These are phyloP conservation scores for Nemania sp. DNA, from an alignment of 2,329 filamentous ascomycete genomes.

Conservation along the genomic window DNA sequence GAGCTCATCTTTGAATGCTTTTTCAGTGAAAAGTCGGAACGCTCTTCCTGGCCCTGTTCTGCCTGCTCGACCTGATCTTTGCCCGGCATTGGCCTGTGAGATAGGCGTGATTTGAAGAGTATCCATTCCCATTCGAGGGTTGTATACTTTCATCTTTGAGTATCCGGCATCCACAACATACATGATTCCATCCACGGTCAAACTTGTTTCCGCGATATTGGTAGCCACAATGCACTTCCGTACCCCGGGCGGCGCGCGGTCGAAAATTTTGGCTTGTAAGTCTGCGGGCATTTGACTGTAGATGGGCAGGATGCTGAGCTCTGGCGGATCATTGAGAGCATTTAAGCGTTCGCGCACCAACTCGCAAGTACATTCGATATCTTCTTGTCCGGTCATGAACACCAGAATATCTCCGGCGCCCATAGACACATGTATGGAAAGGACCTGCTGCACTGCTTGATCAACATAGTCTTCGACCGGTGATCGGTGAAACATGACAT, in stretches of 20 bases:
- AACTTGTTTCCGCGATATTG: slow-evolving; percentile 96
- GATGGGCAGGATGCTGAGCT: slow-evolving; percentile 92
- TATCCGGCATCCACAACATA: slow-evolving; percentile 97
- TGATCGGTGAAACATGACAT: slow-evolving; percentile 92
- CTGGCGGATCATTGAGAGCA: slow-evolving; percentile 89
- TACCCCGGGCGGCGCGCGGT: slow-evolving; percentile 84
- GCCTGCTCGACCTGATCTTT: slow-evolving; percentile 90
- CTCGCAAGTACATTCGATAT: slow-evolving; percentile 96
- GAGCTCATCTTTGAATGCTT: slow-evolving; percentile 92
- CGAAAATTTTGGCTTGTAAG: slow-evolving; percentile 96
- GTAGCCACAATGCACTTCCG: slow-evolving; percentile 98
- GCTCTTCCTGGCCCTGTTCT: slow-evolving; percentile 94
- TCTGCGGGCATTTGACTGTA: slow-evolving; percentile 99
- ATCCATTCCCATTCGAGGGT: slow-evolving; percentile 99
- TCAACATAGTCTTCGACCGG: slow-evolving; percentile 98
- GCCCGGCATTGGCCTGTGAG: slow-evolving; percentile 92
- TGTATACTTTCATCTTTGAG: slow-evolving; percentile 98
- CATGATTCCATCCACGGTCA: slow-evolving; percentile 99
- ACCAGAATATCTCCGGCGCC: slow-evolving; percentile 91
- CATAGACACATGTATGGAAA: slow-evolving; percentile 96
- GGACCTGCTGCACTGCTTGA: slow-evolving; percentile 90
- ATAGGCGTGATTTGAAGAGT: slow-evolving; percentile 97
- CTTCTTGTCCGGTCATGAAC: slow-evolving; percentile 99
- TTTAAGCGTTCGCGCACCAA: slow-evolving; percentile 84
- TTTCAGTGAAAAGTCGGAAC: slow-evolving; percentile 91